Conservation (phyloP, 805 yeast species). For the Saturnispora bothae region DNA sequence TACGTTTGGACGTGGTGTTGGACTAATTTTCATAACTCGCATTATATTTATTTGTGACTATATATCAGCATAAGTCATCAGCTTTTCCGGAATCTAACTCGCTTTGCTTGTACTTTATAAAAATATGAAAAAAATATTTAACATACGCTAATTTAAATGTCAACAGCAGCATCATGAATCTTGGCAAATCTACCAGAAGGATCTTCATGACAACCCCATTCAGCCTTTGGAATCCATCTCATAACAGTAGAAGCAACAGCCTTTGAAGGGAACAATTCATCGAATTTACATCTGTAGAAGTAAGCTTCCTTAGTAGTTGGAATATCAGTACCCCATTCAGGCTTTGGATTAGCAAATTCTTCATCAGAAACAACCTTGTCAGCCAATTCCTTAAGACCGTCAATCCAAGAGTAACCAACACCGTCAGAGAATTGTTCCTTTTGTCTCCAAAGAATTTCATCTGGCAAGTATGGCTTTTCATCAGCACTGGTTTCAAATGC, state of each 20-base stretch:
- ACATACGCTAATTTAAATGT: not conserved
- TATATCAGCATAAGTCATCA: no score
- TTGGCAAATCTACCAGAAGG: constrained; percentile 97
- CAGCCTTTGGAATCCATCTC: constrained; percentile 99
- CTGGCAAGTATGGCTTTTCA: constrained; percentile 81
- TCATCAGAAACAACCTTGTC: constrained; percentile 81
- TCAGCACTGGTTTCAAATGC: constrained; percentile 87
- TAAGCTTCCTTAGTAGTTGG: constrained; percentile 98
- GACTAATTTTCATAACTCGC: not conserved
- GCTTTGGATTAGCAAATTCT: constrained; percentile 79
- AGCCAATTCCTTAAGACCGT: constrained; percentile 92
- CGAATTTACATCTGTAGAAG: constrained; percentile 97
- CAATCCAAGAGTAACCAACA: constrained; percentile 99
- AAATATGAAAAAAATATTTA: not conserved
- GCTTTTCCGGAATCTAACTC: no score
- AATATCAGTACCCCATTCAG: constrained; percentile 91
- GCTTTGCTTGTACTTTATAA: no score
- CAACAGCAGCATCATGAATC: constrained; percentile 67
- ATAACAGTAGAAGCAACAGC: constrained; percentile 94
- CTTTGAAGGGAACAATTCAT: constrained; percentile 78
- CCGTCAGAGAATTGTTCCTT: constrained; percentile 99
- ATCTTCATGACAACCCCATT: constrained; percentile 99
- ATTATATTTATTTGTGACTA: no score
- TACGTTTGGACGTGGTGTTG: constrained; percentile 35
- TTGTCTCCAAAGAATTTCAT: constrained; percentile 98